phyloP scores from a whole-genome alignment of 2,329 filamentous ascomycete genomes.

The Botrytis tulipae region DNA sequence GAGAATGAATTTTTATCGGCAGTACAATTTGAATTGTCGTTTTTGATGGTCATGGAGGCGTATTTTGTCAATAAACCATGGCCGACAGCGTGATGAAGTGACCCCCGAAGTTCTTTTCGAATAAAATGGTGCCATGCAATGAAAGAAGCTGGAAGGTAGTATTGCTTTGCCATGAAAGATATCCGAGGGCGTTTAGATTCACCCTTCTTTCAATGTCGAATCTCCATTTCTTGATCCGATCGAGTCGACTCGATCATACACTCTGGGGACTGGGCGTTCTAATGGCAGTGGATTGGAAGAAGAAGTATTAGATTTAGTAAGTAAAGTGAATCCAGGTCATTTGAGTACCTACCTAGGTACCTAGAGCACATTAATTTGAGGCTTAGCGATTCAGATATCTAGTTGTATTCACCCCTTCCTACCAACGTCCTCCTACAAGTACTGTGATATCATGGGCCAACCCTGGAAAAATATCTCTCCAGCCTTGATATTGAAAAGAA shows the following conservation, averaged over 20 bases:
- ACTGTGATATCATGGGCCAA: not conserved
- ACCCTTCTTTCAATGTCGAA: not conserved
- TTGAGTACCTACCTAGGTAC: too few species aligned
- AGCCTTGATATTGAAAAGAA: not conserved
- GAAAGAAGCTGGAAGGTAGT: not conserved
- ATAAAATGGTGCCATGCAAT: too few species aligned
- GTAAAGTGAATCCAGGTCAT: not conserved
- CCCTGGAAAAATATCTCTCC: not conserved
- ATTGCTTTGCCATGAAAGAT: not conserved
- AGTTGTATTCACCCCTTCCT: not conserved
- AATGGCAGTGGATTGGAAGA: not conserved
- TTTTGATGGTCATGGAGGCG: too few species aligned
- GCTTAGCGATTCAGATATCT: not conserved
- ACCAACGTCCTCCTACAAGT: not conserved
- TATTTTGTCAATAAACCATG: too few species aligned
- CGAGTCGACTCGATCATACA: not conserved
- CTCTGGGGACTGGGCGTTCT: fast-evolving
- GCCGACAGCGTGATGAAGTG: too few species aligned
- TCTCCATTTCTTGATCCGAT: not conserved
- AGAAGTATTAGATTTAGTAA: not conserved
- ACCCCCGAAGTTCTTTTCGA: too few species aligned
- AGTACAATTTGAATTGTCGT: too few species aligned
- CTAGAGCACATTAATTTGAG: not conserved
- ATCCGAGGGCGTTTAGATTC: not conserved
- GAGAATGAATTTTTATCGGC: not conserved